Percentiles rank a stretch among this genome's conserved stretches.
phyloP scores from a whole-genome alignment of 768 basidiomycete species.

The Mycena belliarum region DNA sequence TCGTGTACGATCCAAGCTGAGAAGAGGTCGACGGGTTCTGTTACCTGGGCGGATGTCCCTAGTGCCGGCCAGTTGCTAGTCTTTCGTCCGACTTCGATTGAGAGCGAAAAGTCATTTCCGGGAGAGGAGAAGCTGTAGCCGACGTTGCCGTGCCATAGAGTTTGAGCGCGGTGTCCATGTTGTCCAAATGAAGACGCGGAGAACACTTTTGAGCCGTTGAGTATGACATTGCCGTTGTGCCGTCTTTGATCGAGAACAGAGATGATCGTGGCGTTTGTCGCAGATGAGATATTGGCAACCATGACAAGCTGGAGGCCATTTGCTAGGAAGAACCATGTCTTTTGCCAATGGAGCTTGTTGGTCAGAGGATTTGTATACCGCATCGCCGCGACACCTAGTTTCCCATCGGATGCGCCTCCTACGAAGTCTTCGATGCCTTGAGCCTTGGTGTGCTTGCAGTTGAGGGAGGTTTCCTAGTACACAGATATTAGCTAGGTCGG shows the following conservation, averaged over 20 bases:
- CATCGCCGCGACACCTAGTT: constrained; percentile 61
- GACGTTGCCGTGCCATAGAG: constrained; percentile 67
- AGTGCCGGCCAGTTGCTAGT: constrained; percentile 63
- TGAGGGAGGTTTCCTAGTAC: constrained; percentile 42
- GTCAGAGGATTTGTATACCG: constrained; percentile 67
- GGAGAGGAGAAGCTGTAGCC: constrained; percentile 55
- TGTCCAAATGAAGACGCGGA: constrained; percentile 8
- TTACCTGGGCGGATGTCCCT: constrained; percentile 62
- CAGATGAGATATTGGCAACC: constrained; percentile 51
- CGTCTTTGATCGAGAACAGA: constrained; percentile 70
- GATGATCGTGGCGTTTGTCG: constrained; percentile 48
- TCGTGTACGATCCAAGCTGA: constrained; percentile 58
- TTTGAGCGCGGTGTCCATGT: constrained; percentile 21
- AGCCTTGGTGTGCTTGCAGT: constrained; percentile 43
- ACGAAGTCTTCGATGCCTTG: constrained; percentile 59
- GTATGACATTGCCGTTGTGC: constrained; percentile 41
- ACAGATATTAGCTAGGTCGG: neutral
- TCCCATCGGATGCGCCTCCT: constrained; percentile 63
- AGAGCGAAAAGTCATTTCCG: constrained; percentile 37
- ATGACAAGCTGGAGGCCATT: constrained; percentile 65
- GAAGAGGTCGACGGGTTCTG: constrained; percentile 62
- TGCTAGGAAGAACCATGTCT: constrained; percentile 73
- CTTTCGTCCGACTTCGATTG: constrained; percentile 44
- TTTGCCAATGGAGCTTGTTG: constrained; percentile 56
- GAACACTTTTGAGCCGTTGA: constrained; percentile 36